Percentiles rank a stretch among this genome's conserved stretches.
Conservation (phyloP, 495 filamentous ascomycete genomes). For the Venustampulla echinocandica region DNA sequence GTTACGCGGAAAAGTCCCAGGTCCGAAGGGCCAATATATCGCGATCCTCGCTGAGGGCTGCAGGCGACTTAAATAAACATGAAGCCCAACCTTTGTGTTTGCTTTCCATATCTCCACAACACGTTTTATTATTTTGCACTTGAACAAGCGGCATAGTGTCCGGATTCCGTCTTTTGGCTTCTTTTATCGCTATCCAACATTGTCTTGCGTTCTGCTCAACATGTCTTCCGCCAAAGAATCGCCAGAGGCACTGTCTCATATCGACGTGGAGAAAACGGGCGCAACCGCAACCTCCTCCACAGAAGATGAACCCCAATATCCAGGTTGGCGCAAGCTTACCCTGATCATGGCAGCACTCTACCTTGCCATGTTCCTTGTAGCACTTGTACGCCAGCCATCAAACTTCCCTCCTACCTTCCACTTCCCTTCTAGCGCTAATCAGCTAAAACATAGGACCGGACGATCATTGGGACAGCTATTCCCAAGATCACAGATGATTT, state of each 20-base stretch:
- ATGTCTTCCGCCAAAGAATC: neutral
- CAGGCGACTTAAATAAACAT: no score
- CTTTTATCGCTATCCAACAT: neutral
- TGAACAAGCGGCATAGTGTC: no score
- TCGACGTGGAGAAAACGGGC: conserved; percentile 10
- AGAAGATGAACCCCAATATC: conserved; percentile 14
- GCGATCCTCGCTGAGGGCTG: no score
- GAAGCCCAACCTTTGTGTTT: no score
- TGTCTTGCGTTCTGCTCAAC: no score
- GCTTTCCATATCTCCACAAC: no score
- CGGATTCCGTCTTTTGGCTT: no score
- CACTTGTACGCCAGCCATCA: conserved; percentile 10
- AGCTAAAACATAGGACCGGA: conserved; percentile 18
- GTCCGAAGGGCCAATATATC: no score
- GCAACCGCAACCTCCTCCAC: neutral
- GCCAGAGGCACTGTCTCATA: neutral
- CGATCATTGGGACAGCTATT: conserved; percentile 50
- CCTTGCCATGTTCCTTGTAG: conserved; percentile 19
- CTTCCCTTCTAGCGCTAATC: conserved; percentile 1
- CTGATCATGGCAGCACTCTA: conserved; percentile 15
- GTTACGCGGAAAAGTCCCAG: no score
- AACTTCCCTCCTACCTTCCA: neutral
- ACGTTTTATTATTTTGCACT: no score
- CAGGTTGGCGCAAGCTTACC: neutral
- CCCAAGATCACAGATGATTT: conserved; percentile 42